Conservation (phyloP, 2,329 filamentous ascomycete genomes). For the Aspergillus spinulosporus region DNA sequence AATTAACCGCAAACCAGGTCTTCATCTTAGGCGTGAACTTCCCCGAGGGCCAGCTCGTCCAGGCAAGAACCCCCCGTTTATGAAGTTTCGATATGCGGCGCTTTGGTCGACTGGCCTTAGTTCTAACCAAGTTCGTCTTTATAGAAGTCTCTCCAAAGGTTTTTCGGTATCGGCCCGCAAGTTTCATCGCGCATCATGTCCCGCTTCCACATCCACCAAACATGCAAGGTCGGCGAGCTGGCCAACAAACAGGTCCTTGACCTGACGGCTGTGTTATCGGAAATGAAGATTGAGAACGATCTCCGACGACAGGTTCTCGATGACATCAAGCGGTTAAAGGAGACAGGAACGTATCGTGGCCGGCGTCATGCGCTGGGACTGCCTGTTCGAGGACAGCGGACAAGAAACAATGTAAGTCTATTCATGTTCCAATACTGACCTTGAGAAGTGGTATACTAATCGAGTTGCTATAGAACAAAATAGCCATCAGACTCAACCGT, state of each 20-base stretch:
- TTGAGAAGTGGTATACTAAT: neutral
- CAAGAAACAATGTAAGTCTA: constrained; percentile 67
- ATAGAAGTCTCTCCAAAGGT: constrained; percentile 66
- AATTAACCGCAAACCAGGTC: constrained; percentile 52
- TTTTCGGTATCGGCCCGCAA: constrained; percentile 79
- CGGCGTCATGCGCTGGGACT: constrained; percentile 88
- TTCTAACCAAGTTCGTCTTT: constrained; percentile 1
- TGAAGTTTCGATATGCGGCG: neutral
- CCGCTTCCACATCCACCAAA: constrained; percentile 83
- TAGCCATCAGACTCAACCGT: constrained; percentile 59
- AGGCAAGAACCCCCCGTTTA: constrained; percentile 55
- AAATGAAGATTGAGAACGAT: constrained; percentile 93
- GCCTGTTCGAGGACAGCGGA: constrained; percentile 87
- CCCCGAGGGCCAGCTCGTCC: constrained; percentile 76
- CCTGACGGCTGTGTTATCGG: constrained; percentile 79
- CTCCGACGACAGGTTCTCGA: constrained; percentile 73
- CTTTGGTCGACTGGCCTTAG: neutral
- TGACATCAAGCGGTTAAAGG: constrained; percentile 81
- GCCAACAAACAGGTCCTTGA: constrained; percentile 74
- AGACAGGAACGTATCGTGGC: constrained; percentile 88
- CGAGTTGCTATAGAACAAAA: constrained; percentile 51
- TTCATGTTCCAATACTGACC: neutral
- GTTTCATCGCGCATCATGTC: constrained; percentile 75
- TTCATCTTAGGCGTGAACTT: constrained; percentile 88
- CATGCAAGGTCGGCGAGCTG: constrained; percentile 73